Base-by-base conservation (phyloP, 257 asterid genomes). In the Ilex aquifolium region DNA sequence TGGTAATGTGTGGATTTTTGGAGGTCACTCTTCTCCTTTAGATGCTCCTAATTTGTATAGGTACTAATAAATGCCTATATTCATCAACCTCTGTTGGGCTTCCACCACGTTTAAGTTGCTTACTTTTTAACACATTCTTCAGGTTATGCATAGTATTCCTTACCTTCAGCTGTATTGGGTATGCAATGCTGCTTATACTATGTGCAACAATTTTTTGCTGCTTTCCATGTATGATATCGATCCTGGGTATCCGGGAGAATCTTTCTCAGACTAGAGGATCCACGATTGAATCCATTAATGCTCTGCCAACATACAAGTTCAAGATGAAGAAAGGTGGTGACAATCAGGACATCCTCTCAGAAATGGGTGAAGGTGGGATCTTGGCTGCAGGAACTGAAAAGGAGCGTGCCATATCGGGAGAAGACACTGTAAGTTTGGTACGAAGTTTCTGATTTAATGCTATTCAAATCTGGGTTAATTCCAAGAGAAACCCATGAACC, bases 221-320 rank as follows among this genome's bases (percentile, higher is more conserved):
- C 31, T 14, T 53, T 2, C 57, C 57, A 5, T 53, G 57, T 21
- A 14, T 53, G 10, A 53, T 53, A 8, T 53, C 29, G 4, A 14
- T 53, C 10, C 57, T n/a, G 57, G 57, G 57, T 14, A 7, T 53
- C 31, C 11, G 31, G 11, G 57, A 53, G 30, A 27, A 53, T 53
- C 31, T 53, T 9, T 7, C 30, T 53, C 57, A 2, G 2, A 53
- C 11, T 53, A 53, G 57, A 21, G 57, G 30, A 53, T 10, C 29
- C 57, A 53, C 57, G 0, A 8, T 27, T 7, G 57, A 53, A 21
- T 53, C 57, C 10, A 53, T 53, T 7, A 53, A 53, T 53, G 5
- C 57, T 21, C 57, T n/a, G 4, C 57, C 57, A 14, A 53, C 57
- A 6, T 53, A 53, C 57, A 53, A 53, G 57, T 53, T 53, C 15